Percentiles rank a stretch among this genome's conserved stretches.
Conservation (phyloP, 2,329 filamentous ascomycete genomes). For the Teratosphaeria gauchensis region DNA sequence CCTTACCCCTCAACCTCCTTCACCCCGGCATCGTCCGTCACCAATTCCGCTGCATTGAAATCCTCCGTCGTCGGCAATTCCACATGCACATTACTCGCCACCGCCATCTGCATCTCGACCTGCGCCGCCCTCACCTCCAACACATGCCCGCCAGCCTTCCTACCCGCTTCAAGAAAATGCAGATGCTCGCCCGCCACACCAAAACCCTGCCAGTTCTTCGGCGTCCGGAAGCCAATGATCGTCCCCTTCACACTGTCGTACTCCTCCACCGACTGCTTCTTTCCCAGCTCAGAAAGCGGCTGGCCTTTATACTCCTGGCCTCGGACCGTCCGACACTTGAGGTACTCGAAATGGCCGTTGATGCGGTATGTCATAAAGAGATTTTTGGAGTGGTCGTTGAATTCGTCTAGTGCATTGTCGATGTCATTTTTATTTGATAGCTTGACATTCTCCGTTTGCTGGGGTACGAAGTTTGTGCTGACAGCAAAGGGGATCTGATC, state of each 20-base stretch:
- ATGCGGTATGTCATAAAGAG: conserved; percentile 27
- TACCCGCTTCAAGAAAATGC: conserved; percentile 31
- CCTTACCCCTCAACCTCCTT: conserved; percentile 28
- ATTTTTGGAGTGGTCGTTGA: conserved; percentile 21
- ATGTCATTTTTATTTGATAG: conserved; percentile 18
- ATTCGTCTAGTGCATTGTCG: conserved; percentile 17
- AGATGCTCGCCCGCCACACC: conserved; percentile 34
- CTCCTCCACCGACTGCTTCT: conserved; percentile 31
- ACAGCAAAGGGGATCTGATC: conserved; percentile 34
- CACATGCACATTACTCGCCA: conserved; percentile 29
- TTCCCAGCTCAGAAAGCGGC: conserved; percentile 27
- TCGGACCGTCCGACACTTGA: conserved; percentile 25
- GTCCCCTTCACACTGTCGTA: conserved; percentile 30
- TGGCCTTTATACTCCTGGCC: conserved; percentile 25
- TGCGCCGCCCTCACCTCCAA: conserved; percentile 27
- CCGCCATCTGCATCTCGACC: conserved; percentile 29
- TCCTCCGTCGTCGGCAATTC: conserved; percentile 31
- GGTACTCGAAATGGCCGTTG: conserved; percentile 18
- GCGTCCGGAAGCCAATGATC: conserved; percentile 35
- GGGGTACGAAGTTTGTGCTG: conserved; percentile 22
- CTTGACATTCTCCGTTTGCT: conserved; percentile 16
- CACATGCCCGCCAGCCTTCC: conserved; percentile 32
- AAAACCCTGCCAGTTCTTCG: conserved; percentile 31
- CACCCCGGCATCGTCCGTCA: conserved; percentile 26
- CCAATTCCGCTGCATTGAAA: conserved; percentile 28